Percentiles rank a stretch among this genome's conserved stretches.
phyloP scores from a whole-genome alignment of 2,329 filamentous ascomycete species.

The Knufia fluminis region DNA sequence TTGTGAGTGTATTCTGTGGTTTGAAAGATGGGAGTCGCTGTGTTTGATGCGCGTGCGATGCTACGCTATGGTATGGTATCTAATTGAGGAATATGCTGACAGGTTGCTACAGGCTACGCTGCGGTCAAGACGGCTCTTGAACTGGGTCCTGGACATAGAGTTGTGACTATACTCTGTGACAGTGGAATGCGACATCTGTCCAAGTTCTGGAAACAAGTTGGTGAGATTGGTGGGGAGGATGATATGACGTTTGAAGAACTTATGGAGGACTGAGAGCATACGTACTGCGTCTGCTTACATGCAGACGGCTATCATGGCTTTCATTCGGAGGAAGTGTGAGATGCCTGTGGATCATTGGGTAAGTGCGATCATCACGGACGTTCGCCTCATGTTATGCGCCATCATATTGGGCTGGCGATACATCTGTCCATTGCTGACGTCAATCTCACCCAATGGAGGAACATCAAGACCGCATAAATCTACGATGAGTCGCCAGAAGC shows the following conservation, averaged over 20 bases:
- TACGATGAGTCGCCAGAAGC: background rate
- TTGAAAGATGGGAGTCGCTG: no score
- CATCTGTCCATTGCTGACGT: no score
- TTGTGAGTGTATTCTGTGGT: constrained; percentile 57
- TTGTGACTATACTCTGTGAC: constrained; percentile 42
- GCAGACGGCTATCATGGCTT: background rate
- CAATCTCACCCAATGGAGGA: no score
- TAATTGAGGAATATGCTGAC: constrained; percentile 6
- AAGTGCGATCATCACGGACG: no score
- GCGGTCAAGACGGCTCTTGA: constrained; percentile 38
- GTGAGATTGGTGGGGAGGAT: constrained; percentile 36
- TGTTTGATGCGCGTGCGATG: no score
- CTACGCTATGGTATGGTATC: constrained; percentile 10
- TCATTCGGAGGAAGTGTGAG: no score
- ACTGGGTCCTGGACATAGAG: constrained; percentile 39
- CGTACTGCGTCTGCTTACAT: background rate
- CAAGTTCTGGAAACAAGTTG: constrained; percentile 41
- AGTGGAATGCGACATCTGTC: constrained; percentile 44
- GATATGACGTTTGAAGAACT: constrained; percentile 40
- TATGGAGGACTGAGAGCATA: constrained; percentile 28
- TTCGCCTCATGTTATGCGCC: no score
- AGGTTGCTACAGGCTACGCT: constrained; percentile 34
- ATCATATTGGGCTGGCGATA: no score
- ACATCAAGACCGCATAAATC: no score
- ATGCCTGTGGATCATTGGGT: no score